Evolutionary conservation across 2,329 filamentous ascomycete species (phyloP), one percentile per base, ranked within the genome.

Genomic region (Epichloe amarillans): DNA sequence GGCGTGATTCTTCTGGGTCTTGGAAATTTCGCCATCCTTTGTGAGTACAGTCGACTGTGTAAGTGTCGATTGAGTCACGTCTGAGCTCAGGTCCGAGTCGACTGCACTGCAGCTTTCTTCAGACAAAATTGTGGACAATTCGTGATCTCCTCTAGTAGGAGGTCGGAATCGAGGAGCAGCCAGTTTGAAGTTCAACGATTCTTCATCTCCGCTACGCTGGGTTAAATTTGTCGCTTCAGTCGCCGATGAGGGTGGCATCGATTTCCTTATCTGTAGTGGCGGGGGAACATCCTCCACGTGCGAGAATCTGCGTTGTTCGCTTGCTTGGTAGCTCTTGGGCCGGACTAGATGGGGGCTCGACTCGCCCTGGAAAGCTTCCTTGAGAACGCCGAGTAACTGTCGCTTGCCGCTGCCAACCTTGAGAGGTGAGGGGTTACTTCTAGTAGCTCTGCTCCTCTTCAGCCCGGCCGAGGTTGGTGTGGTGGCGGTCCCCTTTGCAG

Each of bases 331-430:
- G 26, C 70, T 67, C 53, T 68, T 68, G 1, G 72, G 69, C 14
- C 69, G 68, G 5, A 72, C 65, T 19, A 67, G 66, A 52, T 73
- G 68, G 10, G 69, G 69, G 3, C 64, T 71, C 2, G 80, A 83
- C 60, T 83, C 79, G 33, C 80, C 80, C 39, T 74, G 73, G 58
- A 84, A 83, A 3, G 79, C 80, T 53, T 80, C 79, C 50, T 76
- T 77, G 8, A 84, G 64, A 44, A 74, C 72, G 40, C 81, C 80
- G 21, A 80, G 72, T 50, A 83, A 70, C 0, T 74, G 75, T 37
- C 70, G 71, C 59, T 26, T 52, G 26, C 75, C 80, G 12, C 60
- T 59, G 2, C 59, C 63, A 0, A 69, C 55, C 58, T 76, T 82
- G 6, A 71, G 49, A 1, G 77, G 72, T 5, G 76, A 73, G 1